Base-by-base conservation (phyloP, 371 early-diverging fungal genomes). In the Saksenaea oblongispora region DNA sequence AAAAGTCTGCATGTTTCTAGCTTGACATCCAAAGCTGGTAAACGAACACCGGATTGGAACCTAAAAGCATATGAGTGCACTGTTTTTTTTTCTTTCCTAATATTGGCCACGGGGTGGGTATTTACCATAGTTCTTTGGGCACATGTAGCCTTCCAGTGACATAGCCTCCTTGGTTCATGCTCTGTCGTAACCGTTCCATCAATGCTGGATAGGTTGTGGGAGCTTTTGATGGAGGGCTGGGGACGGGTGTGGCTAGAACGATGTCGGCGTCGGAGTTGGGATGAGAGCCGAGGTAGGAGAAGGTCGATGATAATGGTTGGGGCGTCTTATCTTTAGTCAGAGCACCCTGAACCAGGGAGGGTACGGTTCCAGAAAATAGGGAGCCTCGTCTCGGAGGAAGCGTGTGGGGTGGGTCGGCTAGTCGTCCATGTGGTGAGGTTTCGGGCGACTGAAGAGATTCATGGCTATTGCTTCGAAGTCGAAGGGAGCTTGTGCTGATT, bases 111-210 rank as follows among this genome's bases (percentile, higher is more conserved):
- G n/a, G n/a, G n/a, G n/a, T n/a, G n/a, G n/a, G n/a, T 28, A 62
- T 17, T 57, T 70, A 72, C 77, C 77, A 77, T 42, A 77, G 34
- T 54, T 77, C 66, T 54, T 67, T 71, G 3, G 77, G 77, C 5
- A 66, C 58, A 66, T 74, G 66, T 3, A 77, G 35, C 3, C 61
- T 37, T n/a, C 58, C 57, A 1, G 72, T 71, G 8, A 77, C 26
- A 56, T 67, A 70, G 11, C 74, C 74, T 22, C 77, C 77, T n/a
- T 68, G 44, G n/a, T 55, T 53, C 61, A 76, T 71, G 37, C 69
- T 64, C 39, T 62, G 59, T 7, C 54, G 39, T 1, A 73, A n/a
- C 5, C 69, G 58, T 13, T 69, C 39, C 56, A 71, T 68, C 0
- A 73, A 53, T 5, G 5, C 17, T 13, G 26, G 18, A 14, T 28